These are phyloP conservation scores for Vanilla planifolia DNA, from an alignment of 106 monocot genomes.

Conservation along the genomic window DNA sequence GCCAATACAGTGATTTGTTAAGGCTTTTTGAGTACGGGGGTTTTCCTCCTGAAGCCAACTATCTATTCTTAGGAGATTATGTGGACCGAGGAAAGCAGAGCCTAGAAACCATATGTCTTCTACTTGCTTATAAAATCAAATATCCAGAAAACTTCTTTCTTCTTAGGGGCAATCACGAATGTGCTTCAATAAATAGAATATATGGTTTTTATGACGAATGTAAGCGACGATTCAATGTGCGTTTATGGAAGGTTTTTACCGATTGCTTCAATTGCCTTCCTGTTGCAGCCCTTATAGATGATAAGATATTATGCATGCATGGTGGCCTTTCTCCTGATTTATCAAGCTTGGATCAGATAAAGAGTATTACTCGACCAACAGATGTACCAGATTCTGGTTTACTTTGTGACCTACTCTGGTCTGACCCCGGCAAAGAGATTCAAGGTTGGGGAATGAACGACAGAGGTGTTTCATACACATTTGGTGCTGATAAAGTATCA, in stretches of 20 bases:
- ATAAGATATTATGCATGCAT: conserved; percentile 59
- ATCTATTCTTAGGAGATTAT: conserved; percentile 52
- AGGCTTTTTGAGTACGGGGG: conserved; percentile 53
- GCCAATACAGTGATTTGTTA: conserved; percentile 54
- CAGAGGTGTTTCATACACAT: conserved; percentile 52
- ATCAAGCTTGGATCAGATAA: conserved; percentile 37
- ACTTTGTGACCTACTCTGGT: conserved; percentile 55
- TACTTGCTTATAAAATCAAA: conserved; percentile 49
- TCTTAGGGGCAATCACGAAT: conserved; percentile 50
- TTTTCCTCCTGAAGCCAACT: conserved; percentile 45
- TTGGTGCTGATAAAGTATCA: conserved; percentile 44
- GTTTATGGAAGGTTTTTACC: conserved; percentile 47
- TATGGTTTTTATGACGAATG: conserved; percentile 63
- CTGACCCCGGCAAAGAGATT: conserved; percentile 40
- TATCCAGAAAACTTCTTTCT: conserved; percentile 52
- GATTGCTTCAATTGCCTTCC: conserved; percentile 56
- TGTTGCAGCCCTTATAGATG: conserved; percentile 51
- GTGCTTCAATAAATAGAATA: conserved; percentile 50
- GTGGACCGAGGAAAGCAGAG: conserved; percentile 53
- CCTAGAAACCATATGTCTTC: conserved; percentile 50
- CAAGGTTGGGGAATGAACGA: conserved; percentile 62
- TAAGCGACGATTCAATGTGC: conserved; percentile 50
- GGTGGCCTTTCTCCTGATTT: conserved; percentile 60
- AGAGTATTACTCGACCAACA: conserved; percentile 28
- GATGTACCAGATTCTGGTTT: conserved; percentile 51